Evolutionary conservation across 2,329 filamentous ascomycete species (phyloP).

Genomic region (Elsinoe batatas): DNA sequence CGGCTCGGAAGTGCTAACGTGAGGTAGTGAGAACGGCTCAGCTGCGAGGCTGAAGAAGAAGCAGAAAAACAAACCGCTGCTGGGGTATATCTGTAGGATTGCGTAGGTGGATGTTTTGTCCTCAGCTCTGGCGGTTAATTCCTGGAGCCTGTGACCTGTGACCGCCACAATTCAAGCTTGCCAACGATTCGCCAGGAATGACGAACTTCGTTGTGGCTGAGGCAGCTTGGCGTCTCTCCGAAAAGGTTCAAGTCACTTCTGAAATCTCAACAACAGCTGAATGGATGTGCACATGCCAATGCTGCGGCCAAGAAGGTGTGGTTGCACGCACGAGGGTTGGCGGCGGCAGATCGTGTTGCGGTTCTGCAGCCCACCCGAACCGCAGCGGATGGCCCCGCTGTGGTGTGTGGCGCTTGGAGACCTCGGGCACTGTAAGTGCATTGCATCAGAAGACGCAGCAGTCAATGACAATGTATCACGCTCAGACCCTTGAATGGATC

Average conservation of each 20-base stretch:
- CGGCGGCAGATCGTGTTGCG: too few species aligned
- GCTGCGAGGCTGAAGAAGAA: not conserved
- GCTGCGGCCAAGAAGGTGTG: not conserved
- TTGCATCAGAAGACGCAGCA: too few species aligned
- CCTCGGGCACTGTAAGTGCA: too few species aligned
- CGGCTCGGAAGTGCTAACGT: not conserved
- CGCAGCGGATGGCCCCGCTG: too few species aligned
- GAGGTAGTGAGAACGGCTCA: not conserved
- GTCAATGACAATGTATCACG: too few species aligned
- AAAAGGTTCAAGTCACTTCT: not conserved
- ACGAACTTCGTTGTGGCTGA: slow-evolving; percentile 3
- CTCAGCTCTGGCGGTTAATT: slow-evolving; percentile 7
- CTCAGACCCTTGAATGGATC: too few species aligned
- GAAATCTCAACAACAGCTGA: not conserved
- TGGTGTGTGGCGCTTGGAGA: too few species aligned
- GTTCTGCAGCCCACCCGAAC: too few species aligned
- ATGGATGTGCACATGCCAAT: not conserved
- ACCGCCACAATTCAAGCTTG: slow-evolving; percentile 6
- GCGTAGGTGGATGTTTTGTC: slow-evolving; percentile 1
- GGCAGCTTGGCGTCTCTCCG: not conserved
- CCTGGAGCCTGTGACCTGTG: slow-evolving; percentile 1
- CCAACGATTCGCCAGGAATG: not conserved
- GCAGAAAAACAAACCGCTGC: not conserved
- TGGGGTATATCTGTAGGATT: slow-evolving; percentile 2
- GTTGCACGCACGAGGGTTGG: too few species aligned